Evolutionary conservation across 2,329 filamentous ascomycete genomes (phyloP).

Genomic region (Clonostachys rhizophaga): DNA sequence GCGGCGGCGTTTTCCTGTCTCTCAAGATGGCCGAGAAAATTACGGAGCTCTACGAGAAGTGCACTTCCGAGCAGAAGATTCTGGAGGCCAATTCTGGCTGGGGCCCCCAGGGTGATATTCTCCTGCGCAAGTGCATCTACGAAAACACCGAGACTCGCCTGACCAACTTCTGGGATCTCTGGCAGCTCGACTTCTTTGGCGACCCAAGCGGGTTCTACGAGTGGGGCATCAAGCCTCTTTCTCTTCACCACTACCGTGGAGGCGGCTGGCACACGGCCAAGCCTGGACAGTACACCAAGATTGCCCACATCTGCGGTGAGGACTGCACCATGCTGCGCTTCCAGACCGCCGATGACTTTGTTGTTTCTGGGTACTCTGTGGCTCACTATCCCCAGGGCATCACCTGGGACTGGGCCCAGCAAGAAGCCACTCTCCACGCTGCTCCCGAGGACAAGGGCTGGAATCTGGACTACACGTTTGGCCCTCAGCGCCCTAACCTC

Average conservation of each 20-base stretch:
- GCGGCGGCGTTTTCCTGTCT: slow-evolving; percentile 59
- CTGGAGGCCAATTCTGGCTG: slow-evolving; percentile 51
- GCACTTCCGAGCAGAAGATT: slow-evolving; percentile 44
- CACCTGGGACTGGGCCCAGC: slow-evolving; percentile 41
- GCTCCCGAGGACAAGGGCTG: slow-evolving; percentile 41
- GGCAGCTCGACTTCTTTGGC: slow-evolving; percentile 56
- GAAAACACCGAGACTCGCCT: slow-evolving; percentile 55
- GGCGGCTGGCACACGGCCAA: slow-evolving; percentile 50
- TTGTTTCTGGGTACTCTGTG: slow-evolving; percentile 57
- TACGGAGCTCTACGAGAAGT: slow-evolving; percentile 36
- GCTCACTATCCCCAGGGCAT: slow-evolving; percentile 49
- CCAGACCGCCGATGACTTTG: slow-evolving; percentile 45
- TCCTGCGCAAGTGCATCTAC: slow-evolving; percentile 60
- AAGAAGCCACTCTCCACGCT: slow-evolving; percentile 48
- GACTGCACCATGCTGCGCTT: slow-evolving; percentile 57
- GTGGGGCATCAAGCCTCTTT: slow-evolving; percentile 53
- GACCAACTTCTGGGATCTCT: slow-evolving; percentile 51
- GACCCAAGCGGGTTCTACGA: slow-evolving; percentile 63
- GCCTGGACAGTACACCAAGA: slow-evolving; percentile 51
- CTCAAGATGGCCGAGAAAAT: slow-evolving; percentile 41
- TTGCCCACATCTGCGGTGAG: slow-evolving; percentile 55
- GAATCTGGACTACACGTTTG: slow-evolving; percentile 47
- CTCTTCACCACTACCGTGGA: slow-evolving; percentile 61
- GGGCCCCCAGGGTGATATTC: slow-evolving; percentile 56
- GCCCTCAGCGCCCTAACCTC: slow-evolving; percentile 40